Evolutionary conservation across 2,329 filamentous ascomycete species (phyloP).

Genomic region (Talaromyces atroroseus): DNA sequence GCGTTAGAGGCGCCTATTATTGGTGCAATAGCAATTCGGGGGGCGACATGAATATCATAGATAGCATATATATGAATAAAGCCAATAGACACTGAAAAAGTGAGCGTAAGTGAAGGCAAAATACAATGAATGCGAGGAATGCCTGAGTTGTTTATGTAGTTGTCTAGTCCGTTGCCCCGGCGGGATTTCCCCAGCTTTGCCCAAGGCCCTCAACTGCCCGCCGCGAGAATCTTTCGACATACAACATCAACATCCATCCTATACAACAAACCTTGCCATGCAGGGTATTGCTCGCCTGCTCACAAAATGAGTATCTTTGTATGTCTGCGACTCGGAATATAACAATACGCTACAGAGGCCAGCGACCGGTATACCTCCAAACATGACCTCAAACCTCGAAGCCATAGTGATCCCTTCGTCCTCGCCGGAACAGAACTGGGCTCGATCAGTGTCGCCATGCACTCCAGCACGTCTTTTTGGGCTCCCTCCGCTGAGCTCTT

Average conservation of each 20-base stretch:
- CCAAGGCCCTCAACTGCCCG: slow-evolving; percentile 15
- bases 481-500: slow-evolving; percentile 18
- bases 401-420: slow-evolving; percentile 40
- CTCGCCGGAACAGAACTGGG: slow-evolving; percentile 31
- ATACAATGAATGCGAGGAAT: background rate
- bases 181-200: slow-evolving; percentile 30
- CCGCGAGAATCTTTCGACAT: background rate
- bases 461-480: slow-evolving; percentile 15
- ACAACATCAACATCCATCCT: background rate
- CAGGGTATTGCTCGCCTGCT: background rate
- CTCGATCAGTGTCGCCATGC: slow-evolving; percentile 21
- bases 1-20: slow-evolving; percentile 63
- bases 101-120: too few relatives aligned
- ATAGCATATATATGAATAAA: background rate
- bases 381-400: slow-evolving; percentile 34
- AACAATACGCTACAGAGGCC: background rate
- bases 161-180: slow-evolving; percentile 26
- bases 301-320: background rate
- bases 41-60: slow-evolving; percentile 34
- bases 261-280: background rate
- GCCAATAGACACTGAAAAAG: too few relatives aligned
- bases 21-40: slow-evolving; percentile 72
- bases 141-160: slow-evolving; percentile 6
- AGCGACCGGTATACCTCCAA: slow-evolving; percentile 9
- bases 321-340: background rate